Percentiles rank a stretch among this genome's conserved stretches.
Conservation (phyloP, 1,284 basidiomycete genomes). For the Tremellales sp. region DNA sequence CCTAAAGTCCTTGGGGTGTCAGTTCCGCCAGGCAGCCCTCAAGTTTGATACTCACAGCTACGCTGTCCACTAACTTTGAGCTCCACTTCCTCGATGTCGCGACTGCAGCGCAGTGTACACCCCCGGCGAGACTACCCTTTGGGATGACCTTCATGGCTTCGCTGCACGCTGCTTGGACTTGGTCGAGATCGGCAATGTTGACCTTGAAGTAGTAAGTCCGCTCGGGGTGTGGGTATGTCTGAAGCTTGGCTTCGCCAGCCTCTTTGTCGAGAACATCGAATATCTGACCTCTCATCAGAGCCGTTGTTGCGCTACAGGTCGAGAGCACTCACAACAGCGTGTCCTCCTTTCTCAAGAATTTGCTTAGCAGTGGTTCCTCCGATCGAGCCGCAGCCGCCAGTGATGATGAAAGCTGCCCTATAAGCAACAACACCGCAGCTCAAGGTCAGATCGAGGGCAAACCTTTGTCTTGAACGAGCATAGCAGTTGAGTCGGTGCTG, state of each 20-base stretch:
- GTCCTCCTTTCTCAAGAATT: slow-evolving; percentile 21
- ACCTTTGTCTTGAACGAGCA: too few relatives aligned
- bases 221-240: slow-evolving; percentile 15
- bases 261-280: slow-evolving; percentile 20
- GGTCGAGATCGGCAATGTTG: slow-evolving; percentile 15
- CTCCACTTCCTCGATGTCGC: slow-evolving; percentile 14
- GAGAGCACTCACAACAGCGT: slow-evolving; percentile 7
- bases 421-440: too few relatives aligned
- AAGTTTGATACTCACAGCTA: not conserved
- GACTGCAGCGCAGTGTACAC: slow-evolving; percentile 31
- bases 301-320: not conserved
- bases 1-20: slow-evolving; percentile 11
- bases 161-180: slow-evolving; percentile 7
- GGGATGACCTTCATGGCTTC: slow-evolving; percentile 14
- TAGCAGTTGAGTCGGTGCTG: too few relatives aligned
- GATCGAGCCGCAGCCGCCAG: slow-evolving; percentile 26
- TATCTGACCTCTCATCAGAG: slow-evolving; percentile 1
- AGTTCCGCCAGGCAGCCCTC: not conserved
- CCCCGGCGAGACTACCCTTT: slow-evolving; percentile 25
- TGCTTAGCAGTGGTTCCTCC: slow-evolving; percentile 17
- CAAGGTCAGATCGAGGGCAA: too few relatives aligned
- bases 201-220: slow-evolving; percentile 18
- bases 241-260: slow-evolving; percentile 13
- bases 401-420: slow-evolving; percentile 27
- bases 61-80: slow-evolving; percentile 12